Evolutionary conservation across 1,284 basidiomycete species (phyloP).

Genomic region (Amanita bisporigera): DNA sequence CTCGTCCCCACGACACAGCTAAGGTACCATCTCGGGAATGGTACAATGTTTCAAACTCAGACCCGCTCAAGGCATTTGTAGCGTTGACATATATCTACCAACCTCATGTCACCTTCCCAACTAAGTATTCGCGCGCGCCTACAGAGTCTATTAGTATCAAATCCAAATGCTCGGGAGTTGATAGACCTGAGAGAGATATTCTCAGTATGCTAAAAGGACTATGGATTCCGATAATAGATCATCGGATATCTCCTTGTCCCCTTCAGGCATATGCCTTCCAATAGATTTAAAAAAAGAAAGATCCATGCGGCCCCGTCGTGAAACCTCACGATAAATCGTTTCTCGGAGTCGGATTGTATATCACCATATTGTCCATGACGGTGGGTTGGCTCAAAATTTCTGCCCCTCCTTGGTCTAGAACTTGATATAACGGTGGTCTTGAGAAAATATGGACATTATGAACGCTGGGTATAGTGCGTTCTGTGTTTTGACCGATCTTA

Average conservation of each 20-base stretch:
- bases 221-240: neutral
- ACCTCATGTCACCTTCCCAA: no score
- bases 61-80: neutral
- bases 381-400: neutral
- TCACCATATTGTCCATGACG: conserved; percentile 1
- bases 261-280: neutral
- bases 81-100: neutral
- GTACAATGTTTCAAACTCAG: conserved; percentile 24
- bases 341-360: conserved; percentile 23
- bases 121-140: neutral
- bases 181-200: neutral
- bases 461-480: neutral
- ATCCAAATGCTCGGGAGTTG: neutral
- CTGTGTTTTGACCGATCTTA: conserved; percentile 6
- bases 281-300: neutral
- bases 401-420: conserved; percentile 2
- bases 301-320: neutral
- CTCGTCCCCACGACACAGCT: neutral
- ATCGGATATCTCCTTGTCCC: neutral
- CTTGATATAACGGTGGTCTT: conserved; percentile 37
- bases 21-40: no score
- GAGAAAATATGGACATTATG: conserved; percentile 36
- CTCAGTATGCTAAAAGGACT: conserved; percentile 6
- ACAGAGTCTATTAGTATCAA: conserved; percentile 2
- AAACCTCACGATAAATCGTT: neutral